Evolutionary conservation across 2,329 filamentous ascomycete species (phyloP), one percentile per base, ranked within the genome.

Genomic region (Didymella lethalis): DNA sequence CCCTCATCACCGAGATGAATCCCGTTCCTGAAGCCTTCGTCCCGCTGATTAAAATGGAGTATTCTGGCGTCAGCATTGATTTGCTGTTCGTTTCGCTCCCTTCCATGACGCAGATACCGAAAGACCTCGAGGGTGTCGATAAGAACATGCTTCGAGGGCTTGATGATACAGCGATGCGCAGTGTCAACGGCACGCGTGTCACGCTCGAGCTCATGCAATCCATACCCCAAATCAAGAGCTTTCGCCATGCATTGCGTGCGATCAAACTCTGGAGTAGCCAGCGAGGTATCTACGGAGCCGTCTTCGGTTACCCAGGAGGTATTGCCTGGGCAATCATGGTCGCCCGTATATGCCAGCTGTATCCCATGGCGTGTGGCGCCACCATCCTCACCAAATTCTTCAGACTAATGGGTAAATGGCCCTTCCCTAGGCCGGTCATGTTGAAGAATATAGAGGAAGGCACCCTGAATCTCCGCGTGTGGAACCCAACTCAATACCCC

Each of bases 321-420:
- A 93, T 99, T 40, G 95, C 95, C 5, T 99, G 94, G 92, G 95
- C 94, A 12, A 97, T 99, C 90, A 85, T 99, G 72, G 93, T 98
- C 28, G 95, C 95, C 50, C 87, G 95, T 64, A 91, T 98, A 41
- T 98, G 95, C 77, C 95, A 99, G 77, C 85, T 99, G 16, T 99
- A 98, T 71, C 95, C 95, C 14, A 93, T 92, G 74, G 95, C 95
- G 7, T 91, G 92, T 8, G 91, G 91, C 18, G 92, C 93, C 1
- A 90, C 93, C 25, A 89, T 99, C 55, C 89, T 99, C 40, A 86
- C 89, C 73, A 97, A 97, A 76, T 98, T 99, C 83, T 99, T 98
- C 79, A 85, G 90, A 67, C 90, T 99, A 65, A 92, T 98, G 81
- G 87, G 88, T 64, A 88, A 90, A 64, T 99, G 95, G 95, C 88